A percentile compares a stretch with the other conserved stretches of the same genome.
phyloP scores from a whole-genome alignment of 768 basidiomycete genomes.

The Amanita fuliginea region DNA sequence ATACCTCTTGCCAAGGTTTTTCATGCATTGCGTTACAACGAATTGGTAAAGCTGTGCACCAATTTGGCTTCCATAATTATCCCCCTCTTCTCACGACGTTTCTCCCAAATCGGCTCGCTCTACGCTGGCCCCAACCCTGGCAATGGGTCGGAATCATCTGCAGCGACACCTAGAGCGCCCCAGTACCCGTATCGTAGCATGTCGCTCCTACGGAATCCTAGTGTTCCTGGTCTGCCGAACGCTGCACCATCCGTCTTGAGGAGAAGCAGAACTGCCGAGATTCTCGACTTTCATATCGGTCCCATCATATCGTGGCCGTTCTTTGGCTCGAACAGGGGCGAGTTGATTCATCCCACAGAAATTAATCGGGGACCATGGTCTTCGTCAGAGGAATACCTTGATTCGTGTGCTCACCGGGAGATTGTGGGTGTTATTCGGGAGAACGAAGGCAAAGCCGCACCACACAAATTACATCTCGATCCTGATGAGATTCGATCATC shows the following conservation, averaged over 20 bases:
- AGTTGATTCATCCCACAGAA: conserved; percentile 54
- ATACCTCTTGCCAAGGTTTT: conserved; percentile 63
- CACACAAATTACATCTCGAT: conserved; percentile 71
- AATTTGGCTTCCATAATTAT: conserved; percentile 61
- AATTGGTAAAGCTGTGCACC: conserved; percentile 52
- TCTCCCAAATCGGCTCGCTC: conserved; percentile 65
- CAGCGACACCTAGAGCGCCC: conserved; percentile 32
- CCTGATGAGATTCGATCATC: conserved; percentile 67
- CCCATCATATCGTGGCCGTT: conserved; percentile 88
- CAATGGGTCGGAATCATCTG: conserved; percentile 14
- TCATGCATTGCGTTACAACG: conserved; percentile 55
- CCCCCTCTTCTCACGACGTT: conserved; percentile 69
- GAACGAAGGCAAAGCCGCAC: conserved; percentile 66
- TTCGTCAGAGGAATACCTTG: conserved; percentile 46
- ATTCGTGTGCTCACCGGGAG: conserved; percentile 63
- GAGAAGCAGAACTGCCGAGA: conserved; percentile 10
- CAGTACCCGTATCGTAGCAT: conserved; percentile 32
- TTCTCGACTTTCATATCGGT: conserved; percentile 46
- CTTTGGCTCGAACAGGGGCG: conserved; percentile 76
- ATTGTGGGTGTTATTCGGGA: conserved; percentile 62
- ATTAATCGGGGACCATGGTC: conserved; percentile 77
- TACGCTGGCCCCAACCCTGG: conserved; percentile 41
- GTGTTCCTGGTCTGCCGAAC: conserved; percentile 18
- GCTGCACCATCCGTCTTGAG: conserved; percentile 12
- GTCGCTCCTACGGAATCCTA: conserved; percentile 14